Evolutionary conservation across 768 basidiomycete species (phyloP), one percentile per base, ranked within the genome.

Genomic region (Collybiopsis confluens): DNA sequence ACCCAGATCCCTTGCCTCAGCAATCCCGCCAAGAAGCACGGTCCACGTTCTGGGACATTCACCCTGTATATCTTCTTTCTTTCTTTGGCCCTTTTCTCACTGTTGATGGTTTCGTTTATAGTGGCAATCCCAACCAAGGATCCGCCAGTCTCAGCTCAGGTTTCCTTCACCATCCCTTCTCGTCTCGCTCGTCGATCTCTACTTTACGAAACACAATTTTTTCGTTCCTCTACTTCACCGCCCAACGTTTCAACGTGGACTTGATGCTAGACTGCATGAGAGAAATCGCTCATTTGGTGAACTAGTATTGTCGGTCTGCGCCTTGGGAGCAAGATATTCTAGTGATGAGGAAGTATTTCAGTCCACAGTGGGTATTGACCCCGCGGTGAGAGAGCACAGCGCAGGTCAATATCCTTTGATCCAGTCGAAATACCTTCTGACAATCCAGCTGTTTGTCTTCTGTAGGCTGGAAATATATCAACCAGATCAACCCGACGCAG

Each of bases 221-320:
- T 72, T 80, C 45, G 62, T 79, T 1, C 90, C 91, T 1, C 71
- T 94, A 6, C 69, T 96, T 2, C 91, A 93, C 61, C 79, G 83
- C 0, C 83, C 83, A 0, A 81, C 81, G 20, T 92, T 94, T 57
- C 76, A 84, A 41, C 67, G 67, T 28, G 71, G 75, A 24, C 64
- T 87, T 37, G 62, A 62, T 1, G 70, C 77, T 4, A 75, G 77
- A 1, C 59, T 82, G 2, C 83, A 90, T 62, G 64, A 71, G 9
- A 68, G 63, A 1, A 76, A 88, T 54, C 24, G 71, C 1, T 60
- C 65, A 0, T 85, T 87, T 58, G 73, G 69, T 0, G 63, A 69
- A 1, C 70, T 77, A 1, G 76, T 83, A 43, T 70, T 86, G 8
- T 64, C 82, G 7, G 72, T 85, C 0, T 68, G 66, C 64, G 89